phyloP scores from a whole-genome alignment of 257 asterid species.

The Solanum pinnatisectum region DNA sequence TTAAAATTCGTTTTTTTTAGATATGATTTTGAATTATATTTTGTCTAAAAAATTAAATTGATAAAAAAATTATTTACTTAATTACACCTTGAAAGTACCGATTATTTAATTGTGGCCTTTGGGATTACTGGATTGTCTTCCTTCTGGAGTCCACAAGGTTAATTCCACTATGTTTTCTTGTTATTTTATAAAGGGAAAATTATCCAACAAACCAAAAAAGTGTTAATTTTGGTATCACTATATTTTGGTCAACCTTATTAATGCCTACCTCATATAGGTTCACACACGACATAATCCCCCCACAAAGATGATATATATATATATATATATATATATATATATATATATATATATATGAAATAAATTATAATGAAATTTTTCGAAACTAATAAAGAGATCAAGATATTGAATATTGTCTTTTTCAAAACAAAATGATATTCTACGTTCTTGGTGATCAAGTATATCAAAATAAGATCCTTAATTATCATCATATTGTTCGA shows the following conservation, averaged over 20 bases:
- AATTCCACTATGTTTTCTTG: background rate
- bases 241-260: background rate
- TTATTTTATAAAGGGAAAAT: background rate
- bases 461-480: background rate
- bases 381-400: no score
- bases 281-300: background rate
- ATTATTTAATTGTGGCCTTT: background rate
- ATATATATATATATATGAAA: background rate
- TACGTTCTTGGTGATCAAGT: background rate
- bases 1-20: background rate
- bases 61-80: background rate
- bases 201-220: background rate
- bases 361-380: background rate
- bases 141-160: background rate
- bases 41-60: background rate
- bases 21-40: no score
- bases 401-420: no score
- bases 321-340: background rate
- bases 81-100: fast-evolving
- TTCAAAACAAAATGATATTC: background rate
- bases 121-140: background rate
- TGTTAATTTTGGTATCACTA: background rate
- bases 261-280: background rate
- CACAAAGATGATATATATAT: background rate
- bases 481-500: background rate